Conservation (phyloP, 192 early-diverging fungal genomes). For the Coemansia sp. region DNA sequence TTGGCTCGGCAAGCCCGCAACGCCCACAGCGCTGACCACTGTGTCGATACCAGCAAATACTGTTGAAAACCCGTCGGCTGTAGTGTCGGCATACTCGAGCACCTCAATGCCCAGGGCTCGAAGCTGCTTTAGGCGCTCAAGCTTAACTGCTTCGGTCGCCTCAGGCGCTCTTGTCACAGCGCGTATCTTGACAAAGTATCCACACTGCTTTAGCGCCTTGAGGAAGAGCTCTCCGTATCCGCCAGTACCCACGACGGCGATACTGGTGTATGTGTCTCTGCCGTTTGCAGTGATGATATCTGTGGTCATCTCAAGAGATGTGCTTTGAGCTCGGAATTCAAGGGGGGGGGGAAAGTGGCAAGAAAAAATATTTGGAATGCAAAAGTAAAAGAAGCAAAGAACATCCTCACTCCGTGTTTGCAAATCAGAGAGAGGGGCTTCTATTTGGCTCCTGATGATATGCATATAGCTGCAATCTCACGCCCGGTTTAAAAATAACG, state of each 20-base stretch:
- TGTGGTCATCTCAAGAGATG: neutral
- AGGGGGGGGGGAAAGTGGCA: neutral
- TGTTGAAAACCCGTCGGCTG: conserved; percentile 11
- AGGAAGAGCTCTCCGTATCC: conserved; percentile 39
- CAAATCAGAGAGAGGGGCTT: neutral
- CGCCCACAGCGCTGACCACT: conserved; percentile 38
- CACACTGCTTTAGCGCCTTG: conserved; percentile 17
- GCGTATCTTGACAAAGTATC: conserved; percentile 28
- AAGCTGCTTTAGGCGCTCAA: conserved; percentile 17
- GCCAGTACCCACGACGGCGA: conserved; percentile 51
- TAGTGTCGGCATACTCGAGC: conserved; percentile 11
- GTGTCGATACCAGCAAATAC: conserved; percentile 34
- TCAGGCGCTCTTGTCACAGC: conserved; percentile 34
- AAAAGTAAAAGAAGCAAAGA: neutral
- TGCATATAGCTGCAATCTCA: neutral
- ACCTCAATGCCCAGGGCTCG: conserved; percentile 23
- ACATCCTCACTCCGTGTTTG: neutral
- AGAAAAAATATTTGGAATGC: neutral
- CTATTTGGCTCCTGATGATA: neutral
- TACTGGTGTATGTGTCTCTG: conserved; percentile 14
- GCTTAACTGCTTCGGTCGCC: conserved; percentile 20
- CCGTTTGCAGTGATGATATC: conserved; percentile 1
- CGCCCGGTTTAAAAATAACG: neutral
- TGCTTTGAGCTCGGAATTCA: neutral
- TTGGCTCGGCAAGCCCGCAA: conserved; percentile 27